Evolutionary conservation across 495 filamentous ascomycete species (phyloP), one percentile per base, ranked within the genome.

Genomic region (Penicillium angulare): DNA sequence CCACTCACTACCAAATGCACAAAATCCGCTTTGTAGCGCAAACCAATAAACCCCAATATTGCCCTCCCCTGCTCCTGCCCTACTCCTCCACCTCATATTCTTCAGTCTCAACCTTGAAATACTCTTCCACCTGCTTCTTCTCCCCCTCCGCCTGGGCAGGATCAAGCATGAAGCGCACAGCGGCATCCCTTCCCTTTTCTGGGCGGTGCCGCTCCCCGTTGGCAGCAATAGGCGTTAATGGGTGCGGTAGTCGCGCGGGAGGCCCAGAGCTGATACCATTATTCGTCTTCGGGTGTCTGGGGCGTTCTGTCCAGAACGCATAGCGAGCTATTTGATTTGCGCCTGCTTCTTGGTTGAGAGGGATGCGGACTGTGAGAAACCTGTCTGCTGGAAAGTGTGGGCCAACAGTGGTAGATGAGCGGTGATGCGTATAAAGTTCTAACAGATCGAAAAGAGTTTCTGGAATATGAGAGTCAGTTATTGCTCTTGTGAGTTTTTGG

Each of bases 91-190:
- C 67, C 47, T 73, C 68, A 47, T 71, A 72, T 64, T 95, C 88
- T 57, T 95, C 90, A 64, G 85, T 86, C 59, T 90, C 88, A 24
- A 85, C 82, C 50, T 81, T 82, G 63, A 86, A 88, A 63, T 83
- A 88, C 47, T 82, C 74, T 9, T 79, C 74, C 9, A 93, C 87
- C 7, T 77, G 68, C 13, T 76, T 72, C 57, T 82, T 81, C 72
- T 98, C 93, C 16, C 73, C 76, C 31, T 77, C 78, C 10, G 90
- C 92, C 43, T 87, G 79, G 36, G 81, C 84, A 10, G 86, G 80
- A 60, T 97, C 89, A 23, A 97, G 83, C 75, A 96, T 90, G 62
- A 96, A 98, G 10, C 93, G 85, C 23, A 93, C 79, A 1, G 95
- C 95, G 7, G 86, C 87, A 18, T 90, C 85, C 24, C 81, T 77